Evolutionary conservation across 176 grass and related monocot species (phyloP).

Genomic region (Avena atlantica): DNA sequence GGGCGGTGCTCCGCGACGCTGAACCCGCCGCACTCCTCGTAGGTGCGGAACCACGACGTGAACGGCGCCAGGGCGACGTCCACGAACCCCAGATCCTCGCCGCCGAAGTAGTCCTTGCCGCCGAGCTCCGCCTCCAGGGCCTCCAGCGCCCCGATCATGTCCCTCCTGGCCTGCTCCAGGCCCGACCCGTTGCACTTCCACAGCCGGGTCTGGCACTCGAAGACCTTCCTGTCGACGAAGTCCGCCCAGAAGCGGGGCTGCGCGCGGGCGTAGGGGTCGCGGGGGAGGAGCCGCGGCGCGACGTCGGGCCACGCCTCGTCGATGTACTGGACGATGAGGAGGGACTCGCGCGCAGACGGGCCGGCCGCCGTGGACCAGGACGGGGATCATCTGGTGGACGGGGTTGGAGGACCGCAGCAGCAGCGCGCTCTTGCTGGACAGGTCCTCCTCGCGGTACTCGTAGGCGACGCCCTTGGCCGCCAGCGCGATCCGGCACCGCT

Average conservation of each 20-base stretch:
- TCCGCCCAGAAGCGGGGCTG: slow-evolving; percentile 61
- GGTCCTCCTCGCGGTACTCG: not conserved
- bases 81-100: not conserved
- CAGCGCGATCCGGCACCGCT: slow-evolving; percentile 18
- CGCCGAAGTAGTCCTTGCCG: slow-evolving; percentile 1
- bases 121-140: slow-evolving; percentile 6
- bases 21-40: not conserved
- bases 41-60: not conserved
- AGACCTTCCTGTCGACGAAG: slow-evolving; percentile 51
- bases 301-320: slow-evolving; percentile 44
- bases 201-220: not conserved
- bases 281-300: slow-evolving; percentile 14
- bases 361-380: slow-evolving; percentile 53
- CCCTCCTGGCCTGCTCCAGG: not conserved
- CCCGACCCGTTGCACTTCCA: not conserved
- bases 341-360: slow-evolving; percentile 56
- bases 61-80: not conserved
- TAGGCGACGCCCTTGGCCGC: not conserved
- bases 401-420: slow-evolving; percentile 51
- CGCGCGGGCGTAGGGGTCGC: slow-evolving; percentile 41
- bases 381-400: slow-evolving; percentile 57
- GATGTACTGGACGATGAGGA: slow-evolving; percentile 57
- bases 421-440: slow-evolving; percentile 50
- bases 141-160: not conserved
- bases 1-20: not conserved